Evolutionary conservation across 495 filamentous ascomycete genomes (phyloP).

Genomic region (Hypoxylon lienhwacheense): DNA sequence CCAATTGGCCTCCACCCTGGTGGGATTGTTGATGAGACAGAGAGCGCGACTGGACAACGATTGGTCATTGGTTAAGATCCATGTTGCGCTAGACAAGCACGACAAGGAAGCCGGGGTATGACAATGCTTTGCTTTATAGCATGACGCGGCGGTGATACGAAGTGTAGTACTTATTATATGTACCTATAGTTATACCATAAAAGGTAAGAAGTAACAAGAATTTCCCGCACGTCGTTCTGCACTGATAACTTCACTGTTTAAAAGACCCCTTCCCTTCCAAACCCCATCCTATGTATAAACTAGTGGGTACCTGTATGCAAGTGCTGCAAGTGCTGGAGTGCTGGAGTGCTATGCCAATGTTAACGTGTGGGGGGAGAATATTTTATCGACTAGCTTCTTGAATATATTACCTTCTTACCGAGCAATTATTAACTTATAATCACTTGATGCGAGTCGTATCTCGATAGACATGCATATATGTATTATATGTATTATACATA

Average conservation of each 20-base stretch:
- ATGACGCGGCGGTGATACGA: slow-evolving; percentile 32
- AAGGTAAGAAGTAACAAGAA: slow-evolving; percentile 13
- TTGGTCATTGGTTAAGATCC: slow-evolving; percentile 40
- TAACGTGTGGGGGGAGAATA: slow-evolving; percentile 8
- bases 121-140: slow-evolving; percentile 33
- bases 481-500: too few species aligned
- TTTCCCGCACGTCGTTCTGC: slow-evolving; percentile 31
- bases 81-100: slow-evolving; percentile 46
- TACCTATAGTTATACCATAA: background rate
- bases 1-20: slow-evolving; percentile 31
- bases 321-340: too few species aligned
- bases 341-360: slow-evolving; percentile 8
- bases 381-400: slow-evolving; percentile 13
- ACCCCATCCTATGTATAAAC: too few species aligned
- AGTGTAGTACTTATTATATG: slow-evolving; percentile 15
- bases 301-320: too few species aligned
- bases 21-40: slow-evolving; percentile 38
- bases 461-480: slow-evolving; percentile 20
- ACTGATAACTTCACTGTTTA: slow-evolving; percentile 31
- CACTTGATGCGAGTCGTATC: slow-evolving; percentile 7
- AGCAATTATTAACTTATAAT: slow-evolving; percentile 1
- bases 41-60: slow-evolving; percentile 27
- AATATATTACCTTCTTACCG: background rate
- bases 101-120: slow-evolving; percentile 30
- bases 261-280: too few species aligned